These are phyloP conservation scores for Colletotrichum caudatum DNA, from an alignment of 2,329 filamentous ascomycete species.

Conservation along the genomic window DNA sequence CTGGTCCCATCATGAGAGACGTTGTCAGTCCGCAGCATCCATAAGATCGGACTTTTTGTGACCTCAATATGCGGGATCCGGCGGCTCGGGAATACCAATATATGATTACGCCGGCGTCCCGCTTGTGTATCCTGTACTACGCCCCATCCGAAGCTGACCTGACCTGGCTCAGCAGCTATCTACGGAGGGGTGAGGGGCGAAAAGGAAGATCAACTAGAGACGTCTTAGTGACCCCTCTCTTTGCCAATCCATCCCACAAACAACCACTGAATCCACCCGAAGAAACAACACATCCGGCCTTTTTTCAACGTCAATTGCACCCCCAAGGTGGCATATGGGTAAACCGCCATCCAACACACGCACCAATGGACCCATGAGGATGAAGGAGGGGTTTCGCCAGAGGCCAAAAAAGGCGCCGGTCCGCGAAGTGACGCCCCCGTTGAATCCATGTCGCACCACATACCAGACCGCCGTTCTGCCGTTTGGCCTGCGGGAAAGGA, in stretches of 20 bases:
- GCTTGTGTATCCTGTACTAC: slow-evolving; percentile 25
- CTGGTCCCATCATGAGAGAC: slow-evolving; percentile 13
- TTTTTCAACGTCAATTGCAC: slow-evolving; percentile 38
- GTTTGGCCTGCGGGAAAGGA: slow-evolving; percentile 24
- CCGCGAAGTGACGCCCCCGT: slow-evolving; percentile 12
- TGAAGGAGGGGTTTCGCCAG: slow-evolving; percentile 22
- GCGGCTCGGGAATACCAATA: slow-evolving; percentile 38
- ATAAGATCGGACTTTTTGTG: slow-evolving; percentile 15
- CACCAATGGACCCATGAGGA: slow-evolving; percentile 1
- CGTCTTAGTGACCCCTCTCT: slow-evolving; percentile 33
- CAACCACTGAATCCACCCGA: neutral
- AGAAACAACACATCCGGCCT: slow-evolving; percentile 34
- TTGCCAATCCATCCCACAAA: slow-evolving; percentile 15
- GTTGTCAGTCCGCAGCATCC: slow-evolving; percentile 1
- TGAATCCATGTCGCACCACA: slow-evolving; percentile 30
- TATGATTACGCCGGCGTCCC: slow-evolving; percentile 38
- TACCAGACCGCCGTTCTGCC: slow-evolving; percentile 38
- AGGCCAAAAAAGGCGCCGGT: slow-evolving; percentile 4
- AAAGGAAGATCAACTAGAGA: slow-evolving; percentile 8
- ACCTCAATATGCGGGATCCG: slow-evolving; percentile 37
- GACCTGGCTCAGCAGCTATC: slow-evolving; percentile 17
- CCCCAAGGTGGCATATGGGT: neutral
- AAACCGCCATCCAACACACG: slow-evolving; percentile 7
- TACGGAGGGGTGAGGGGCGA: slow-evolving; percentile 33
- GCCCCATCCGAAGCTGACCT: slow-evolving; percentile 17